Base-by-base conservation (phyloP, 2,329 filamentous ascomycete species). In the Neoascochyta sp. region DNA sequence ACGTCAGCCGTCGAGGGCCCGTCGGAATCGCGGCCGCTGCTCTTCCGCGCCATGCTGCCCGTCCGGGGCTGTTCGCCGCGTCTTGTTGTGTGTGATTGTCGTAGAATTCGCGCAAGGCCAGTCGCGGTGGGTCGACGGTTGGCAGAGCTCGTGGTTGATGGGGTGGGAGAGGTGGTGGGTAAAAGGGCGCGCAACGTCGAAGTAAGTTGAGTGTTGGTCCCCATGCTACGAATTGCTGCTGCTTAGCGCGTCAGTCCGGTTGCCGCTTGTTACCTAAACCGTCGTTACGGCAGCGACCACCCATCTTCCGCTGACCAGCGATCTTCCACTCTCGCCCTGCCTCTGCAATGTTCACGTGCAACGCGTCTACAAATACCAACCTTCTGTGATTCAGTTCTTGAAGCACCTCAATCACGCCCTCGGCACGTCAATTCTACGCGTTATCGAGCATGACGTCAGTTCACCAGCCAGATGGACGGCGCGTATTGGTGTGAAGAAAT, bases 1-100 rank as follows among this genome's bases (percentile, higher is more conserved):
- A 47, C 60, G 25, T 65, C 60, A 22, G 54, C 56, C 29, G 56
- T 59, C 19, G 60, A 64, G 6, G 56, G 55, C 16, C 46, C 56
- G 16, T 60, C 57, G 29, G 57, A 57, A 24, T 57, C 54, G 17
- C 46, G 43, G 34, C 54, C 44, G 29, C 55, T 56, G 43, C 56
- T 55, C 45, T 54, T 62, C 38, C 59, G 60, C 49, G 62, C 57
- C 62, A 65, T 65, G 31, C 47, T 58, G 59, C 54, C 58, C 57
- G 43, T 51, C 34, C 50, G 52, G n/a, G 53, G 53, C 57, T 45
- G 32, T 41, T 46, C 45, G 50, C 54, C 48, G 49, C 47, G 52
- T 40, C 16, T 43, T 27, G 32, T 47, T 35, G 34, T 32, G 33
- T 24, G n/a, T n/a, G n/a, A n/a, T n/a, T n/a, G n/a, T n/a, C n/a